Base-by-base conservation (phyloP, 129 eudicot genomes). In the Tagetes erecta region DNA sequence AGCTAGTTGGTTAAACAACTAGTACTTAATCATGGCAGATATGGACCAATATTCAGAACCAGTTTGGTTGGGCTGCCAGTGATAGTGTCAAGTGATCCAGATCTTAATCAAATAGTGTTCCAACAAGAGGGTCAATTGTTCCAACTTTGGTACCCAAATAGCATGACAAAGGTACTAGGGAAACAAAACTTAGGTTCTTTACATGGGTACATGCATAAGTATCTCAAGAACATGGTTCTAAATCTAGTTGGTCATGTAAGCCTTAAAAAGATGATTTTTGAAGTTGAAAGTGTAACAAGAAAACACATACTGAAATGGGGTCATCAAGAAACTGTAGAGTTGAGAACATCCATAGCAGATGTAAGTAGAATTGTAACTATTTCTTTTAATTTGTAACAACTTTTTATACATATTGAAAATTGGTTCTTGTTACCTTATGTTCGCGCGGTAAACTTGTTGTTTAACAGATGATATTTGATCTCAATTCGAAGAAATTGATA, bases 131-230 rank as follows among this genome's bases (percentile, higher is more conserved):
- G 88, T 14, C 77, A 86, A 53, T 62, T 63, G 59, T 85, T 89
- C 37, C 82, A 89, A 68, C 87, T 89, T 76, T 92, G 97, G 96
- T 92, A 92, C 72, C 97, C 96, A 38, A 88, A 84, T 2, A 87
- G 91, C 67, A 71, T 85, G 68, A 87, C 86, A 2, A 89, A 78
- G 78, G 75, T 92, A 45, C 83, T 92, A 27, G 96, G 98, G 49
- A 74, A 68, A 64, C 90, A 87, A 53, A 92, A 92, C 53, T 81
- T 89, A 38, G 86, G 95, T 46, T 73, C 88, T 8, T 79, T 92
- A 82, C 96, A 87, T 72, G 98, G 98, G 30, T 79, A 79, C 83
- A 57, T 89, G 84, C 87, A 86, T 79, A 92, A 89, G 83, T 89
- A 87, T 85, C 89, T 89, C 50, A 92, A 92, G 84, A 90, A 86